A percentile compares a stretch with the other conserved stretches of the same genome.
These are phyloP conservation scores for Phellopilus nigrolimitatus DNA, from an alignment of 1,284 basidiomycete genomes.

Conservation along the genomic window DNA sequence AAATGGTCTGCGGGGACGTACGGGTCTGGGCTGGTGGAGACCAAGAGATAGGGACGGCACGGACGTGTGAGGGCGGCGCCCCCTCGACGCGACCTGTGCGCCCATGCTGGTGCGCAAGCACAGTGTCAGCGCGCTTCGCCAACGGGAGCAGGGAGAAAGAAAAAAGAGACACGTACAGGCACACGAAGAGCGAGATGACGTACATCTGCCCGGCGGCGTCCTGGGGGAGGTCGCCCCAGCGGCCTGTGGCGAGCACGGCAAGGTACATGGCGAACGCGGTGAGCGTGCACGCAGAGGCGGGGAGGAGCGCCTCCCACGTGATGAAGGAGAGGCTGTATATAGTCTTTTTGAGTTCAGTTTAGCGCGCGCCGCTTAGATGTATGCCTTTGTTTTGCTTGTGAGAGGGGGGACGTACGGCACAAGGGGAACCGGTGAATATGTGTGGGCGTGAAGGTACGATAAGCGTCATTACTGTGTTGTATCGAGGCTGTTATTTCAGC, in stretches of 20 bases:
- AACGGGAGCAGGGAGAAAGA: no score
- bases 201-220: slow-evolving; percentile 5
- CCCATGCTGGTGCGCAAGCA: background rate
- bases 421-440: background rate
- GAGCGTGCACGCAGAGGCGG: background rate
- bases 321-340: slow-evolving; percentile 7
- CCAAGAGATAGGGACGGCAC: background rate
- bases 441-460: background rate
- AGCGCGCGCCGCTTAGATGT: background rate
- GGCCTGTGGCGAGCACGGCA: background rate
- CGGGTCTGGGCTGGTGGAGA: background rate
- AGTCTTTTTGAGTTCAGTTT: background rate
- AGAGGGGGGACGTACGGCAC: slow-evolving; percentile 5
- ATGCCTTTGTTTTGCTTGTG: no score
- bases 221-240: background rate
- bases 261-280: background rate
- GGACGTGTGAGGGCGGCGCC: background rate
- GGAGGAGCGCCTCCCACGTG: slow-evolving; percentile 4
- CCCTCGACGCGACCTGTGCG: background rate
- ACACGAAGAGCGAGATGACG: slow-evolving; percentile 5
- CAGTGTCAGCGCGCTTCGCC: background rate
- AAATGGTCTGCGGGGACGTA: background rate
- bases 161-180: background rate
- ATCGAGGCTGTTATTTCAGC: no score
- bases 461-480: background rate